phyloP scores from a whole-genome alignment of 805 yeast genomes.

The Ogataea trehalophila region DNA sequence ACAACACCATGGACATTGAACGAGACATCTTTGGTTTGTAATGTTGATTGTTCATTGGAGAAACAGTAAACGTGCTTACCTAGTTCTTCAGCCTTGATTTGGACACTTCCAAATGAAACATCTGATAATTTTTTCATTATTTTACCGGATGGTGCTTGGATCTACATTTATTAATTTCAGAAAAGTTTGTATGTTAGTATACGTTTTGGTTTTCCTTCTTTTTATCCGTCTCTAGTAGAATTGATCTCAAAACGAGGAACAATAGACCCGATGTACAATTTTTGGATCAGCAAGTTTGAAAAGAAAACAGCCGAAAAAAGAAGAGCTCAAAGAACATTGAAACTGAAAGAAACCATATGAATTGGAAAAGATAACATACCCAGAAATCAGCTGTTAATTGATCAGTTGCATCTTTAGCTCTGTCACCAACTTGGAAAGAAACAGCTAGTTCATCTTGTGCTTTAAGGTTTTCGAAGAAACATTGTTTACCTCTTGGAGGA shows the following conservation, averaged over 20 bases:
- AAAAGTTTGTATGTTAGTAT: neutral
- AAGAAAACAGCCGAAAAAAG: neutral
- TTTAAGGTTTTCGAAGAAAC: conserved; percentile 82
- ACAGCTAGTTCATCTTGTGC: conserved; percentile 83
- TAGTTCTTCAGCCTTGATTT: conserved; percentile 53
- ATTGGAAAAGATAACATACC: conserved; percentile 22
- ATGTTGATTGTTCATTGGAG: conserved; percentile 72
- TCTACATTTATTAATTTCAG: conserved; percentile 1
- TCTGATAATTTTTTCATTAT: conserved; percentile 45
- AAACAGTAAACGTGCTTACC: conserved; percentile 90
- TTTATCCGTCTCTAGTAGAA: neutral
- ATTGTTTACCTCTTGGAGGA: conserved; percentile 79
- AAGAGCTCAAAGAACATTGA: neutral
- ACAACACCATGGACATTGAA: conserved; percentile 93
- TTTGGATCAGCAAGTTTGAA: neutral
- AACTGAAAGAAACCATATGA: too few species aligned
- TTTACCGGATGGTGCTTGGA: conserved; percentile 38
- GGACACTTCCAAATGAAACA: conserved; percentile 77
- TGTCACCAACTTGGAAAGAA: conserved; percentile 89
- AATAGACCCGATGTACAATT: too few species aligned
- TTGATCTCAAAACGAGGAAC: too few species aligned
- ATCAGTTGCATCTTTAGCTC: conserved; percentile 66
- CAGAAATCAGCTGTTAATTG: conserved; percentile 68
- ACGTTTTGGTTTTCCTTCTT: neutral
- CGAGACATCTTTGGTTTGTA: conserved; percentile 82